Conservation (phyloP, 352 stramenopile species). For the Phytophthora cryptogea region DNA sequence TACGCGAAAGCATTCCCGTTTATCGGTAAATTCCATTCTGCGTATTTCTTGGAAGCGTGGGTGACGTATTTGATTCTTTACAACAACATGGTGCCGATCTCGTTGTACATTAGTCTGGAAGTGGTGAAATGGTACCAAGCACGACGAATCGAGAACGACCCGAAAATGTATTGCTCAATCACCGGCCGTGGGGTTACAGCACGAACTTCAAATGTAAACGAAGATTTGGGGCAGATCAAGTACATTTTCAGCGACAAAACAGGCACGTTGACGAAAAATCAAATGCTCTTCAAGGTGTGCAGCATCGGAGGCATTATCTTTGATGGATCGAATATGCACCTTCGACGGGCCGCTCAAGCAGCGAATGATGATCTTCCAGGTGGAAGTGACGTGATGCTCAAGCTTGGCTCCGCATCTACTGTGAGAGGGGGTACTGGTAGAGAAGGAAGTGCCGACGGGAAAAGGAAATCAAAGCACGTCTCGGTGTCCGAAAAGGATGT, state of each 20-base stretch:
- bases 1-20: constrained; percentile 35
- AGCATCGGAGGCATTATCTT: constrained; percentile 92
- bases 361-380: constrained; percentile 19
- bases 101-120: constrained; percentile 97
- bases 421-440: constrained; percentile 9
- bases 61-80: constrained; percentile 87
- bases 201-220: constrained; percentile 93
- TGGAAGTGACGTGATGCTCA: constrained; percentile 28
- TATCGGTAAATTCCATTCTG: constrained; percentile 37
- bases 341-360: constrained; percentile 46
- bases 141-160: constrained; percentile 90
- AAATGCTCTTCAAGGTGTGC: constrained; percentile 97
- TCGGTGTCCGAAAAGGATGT: constrained; percentile 74
- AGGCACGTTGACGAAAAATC: constrained; percentile 98
- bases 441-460: constrained; percentile 22
- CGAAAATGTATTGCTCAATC: constrained; percentile 55
- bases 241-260: constrained; percentile 99
- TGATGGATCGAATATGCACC: constrained; percentile 70
- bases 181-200: constrained; percentile 78
- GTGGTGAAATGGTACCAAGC: constrained; percentile 96
- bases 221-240: constrained; percentile 97
- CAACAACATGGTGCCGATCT: constrained; percentile 96
- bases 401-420: constrained; percentile 12
- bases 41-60: constrained; percentile 64
- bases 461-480: constrained; percentile 42